Percentiles rank a stretch among this genome's conserved stretches.
These are phyloP conservation scores for Penicillium crystallinum DNA, from an alignment of 495 filamentous ascomycete species.

Conservation along the genomic window DNA sequence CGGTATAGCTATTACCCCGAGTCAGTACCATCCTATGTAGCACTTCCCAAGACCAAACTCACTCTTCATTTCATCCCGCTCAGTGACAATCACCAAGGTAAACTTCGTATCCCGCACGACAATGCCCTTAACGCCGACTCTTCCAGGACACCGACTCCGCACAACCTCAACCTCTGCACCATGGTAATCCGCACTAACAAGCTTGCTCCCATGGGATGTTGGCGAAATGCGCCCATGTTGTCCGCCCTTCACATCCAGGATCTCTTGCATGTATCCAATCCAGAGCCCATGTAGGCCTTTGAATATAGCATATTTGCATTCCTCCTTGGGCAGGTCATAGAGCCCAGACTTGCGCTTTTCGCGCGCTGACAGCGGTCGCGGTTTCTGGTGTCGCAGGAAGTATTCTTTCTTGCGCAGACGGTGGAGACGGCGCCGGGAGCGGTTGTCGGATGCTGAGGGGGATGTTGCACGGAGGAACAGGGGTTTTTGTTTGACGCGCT, in stretches of 20 bases:
- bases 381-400: conserved; percentile 56
- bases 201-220: conserved; percentile 54
- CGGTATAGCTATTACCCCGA: conserved; percentile 54
- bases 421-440: conserved; percentile 55
- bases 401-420: conserved; percentile 53
- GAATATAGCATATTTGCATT: conserved; percentile 71
- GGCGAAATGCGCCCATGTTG: conserved; percentile 43
- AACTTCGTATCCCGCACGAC: conserved; percentile 85
- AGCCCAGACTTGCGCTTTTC: conserved; percentile 69
- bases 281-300: conserved; percentile 72
- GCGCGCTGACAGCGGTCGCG: conserved; percentile 71
- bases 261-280: conserved; percentile 75
- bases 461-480: conserved; percentile 72
- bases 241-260: conserved; percentile 48
- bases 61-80: conserved; percentile 57
- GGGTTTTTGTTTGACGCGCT: conserved; percentile 77
- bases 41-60: conserved; percentile 17
- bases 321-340: conserved; percentile 63
- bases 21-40: neutral
- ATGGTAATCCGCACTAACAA: conserved; percentile 83
- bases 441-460: conserved; percentile 56
- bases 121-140: conserved; percentile 81
- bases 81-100: conserved; percentile 76
- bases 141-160: conserved; percentile 67
- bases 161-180: conserved; percentile 83